phyloP scores from a whole-genome alignment of 306 rosid species.

The Macrotyloma uniflorum region DNA sequence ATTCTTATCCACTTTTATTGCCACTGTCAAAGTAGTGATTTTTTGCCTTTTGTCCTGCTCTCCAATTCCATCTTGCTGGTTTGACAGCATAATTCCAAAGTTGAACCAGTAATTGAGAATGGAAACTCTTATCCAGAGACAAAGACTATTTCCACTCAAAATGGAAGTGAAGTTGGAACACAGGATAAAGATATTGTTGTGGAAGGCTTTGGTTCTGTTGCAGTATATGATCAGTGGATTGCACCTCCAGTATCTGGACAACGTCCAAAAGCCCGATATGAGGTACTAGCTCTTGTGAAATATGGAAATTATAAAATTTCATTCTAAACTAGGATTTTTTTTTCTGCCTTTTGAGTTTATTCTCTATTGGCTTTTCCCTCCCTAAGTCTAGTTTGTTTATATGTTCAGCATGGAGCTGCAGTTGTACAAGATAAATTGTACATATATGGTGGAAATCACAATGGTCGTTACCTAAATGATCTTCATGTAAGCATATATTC shows the following conservation, averaged over 20 bases:
- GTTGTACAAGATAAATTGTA: slow-evolving; percentile 87
- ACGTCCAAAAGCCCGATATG: slow-evolving; percentile 84
- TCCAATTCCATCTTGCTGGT: slow-evolving; percentile 36
- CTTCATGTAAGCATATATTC: slow-evolving; percentile 68
- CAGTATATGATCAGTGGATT: slow-evolving; percentile 84
- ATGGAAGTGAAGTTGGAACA: slow-evolving; percentile 66
- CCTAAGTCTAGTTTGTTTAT: slow-evolving; percentile 40
- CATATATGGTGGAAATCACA: slow-evolving; percentile 95
- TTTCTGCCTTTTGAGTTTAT: slow-evolving; percentile 15
- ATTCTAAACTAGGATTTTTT: slow-evolving; percentile 13
- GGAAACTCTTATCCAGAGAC: slow-evolving; percentile 75
- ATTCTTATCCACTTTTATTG: slow-evolving; percentile 26
- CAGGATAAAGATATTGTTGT: slow-evolving; percentile 79
- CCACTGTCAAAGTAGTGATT: slow-evolving; percentile 23
- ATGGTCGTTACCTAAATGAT: slow-evolving; percentile 95
- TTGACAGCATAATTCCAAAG: slow-evolving; percentile 66
- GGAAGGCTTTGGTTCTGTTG: slow-evolving; percentile 71
- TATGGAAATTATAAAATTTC: slow-evolving; percentile 30
- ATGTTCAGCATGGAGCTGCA: slow-evolving; percentile 90
- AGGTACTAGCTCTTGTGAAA: slow-evolving; percentile 55
- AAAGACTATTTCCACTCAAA: slow-evolving; percentile 71
- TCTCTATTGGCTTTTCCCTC: not conserved
- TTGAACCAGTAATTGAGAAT: slow-evolving; percentile 71
- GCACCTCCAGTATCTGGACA: slow-evolving; percentile 75
- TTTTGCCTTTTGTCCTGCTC: not conserved